A percentile compares a stretch with the other conserved stretches of the same genome.
Evolutionary conservation across 352 stramenopile species (phyloP).

Genomic region (Globisporangium ultimum): DNA sequence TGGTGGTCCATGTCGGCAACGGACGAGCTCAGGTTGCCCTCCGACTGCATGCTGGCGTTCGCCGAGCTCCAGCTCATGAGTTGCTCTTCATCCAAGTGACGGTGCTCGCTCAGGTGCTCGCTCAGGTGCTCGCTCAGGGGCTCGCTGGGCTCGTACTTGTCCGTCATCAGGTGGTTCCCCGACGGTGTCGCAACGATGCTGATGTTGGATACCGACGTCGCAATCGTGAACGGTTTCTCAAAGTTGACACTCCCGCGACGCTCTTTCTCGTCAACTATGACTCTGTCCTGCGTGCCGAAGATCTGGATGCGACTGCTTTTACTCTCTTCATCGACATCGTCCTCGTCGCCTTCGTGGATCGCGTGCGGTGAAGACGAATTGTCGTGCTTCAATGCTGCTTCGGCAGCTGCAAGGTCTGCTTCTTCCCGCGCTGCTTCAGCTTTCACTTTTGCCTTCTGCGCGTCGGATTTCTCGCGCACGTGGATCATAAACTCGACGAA

Average conservation of each 20-base stretch:
- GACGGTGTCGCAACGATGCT: constrained; percentile 15
- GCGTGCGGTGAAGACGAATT: background rate
- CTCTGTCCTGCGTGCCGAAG: constrained; percentile 1
- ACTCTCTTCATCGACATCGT: constrained; percentile 4
- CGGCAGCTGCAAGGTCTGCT: constrained; percentile 13
- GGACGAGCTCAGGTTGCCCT: constrained; percentile 11
- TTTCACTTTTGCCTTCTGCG: constrained; percentile 30
- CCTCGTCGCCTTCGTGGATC: constrained; percentile 5
- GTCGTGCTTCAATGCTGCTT: background rate
- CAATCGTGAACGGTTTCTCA: constrained; percentile 11
- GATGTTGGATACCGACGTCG: constrained; percentile 19
- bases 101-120: background rate
- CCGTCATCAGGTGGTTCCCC: background rate
- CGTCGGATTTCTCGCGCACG: constrained; percentile 62
- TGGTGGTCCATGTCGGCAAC: constrained; percentile 14
- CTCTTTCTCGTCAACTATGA: constrained; percentile 4
- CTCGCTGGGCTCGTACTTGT: background rate
- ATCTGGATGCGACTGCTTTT: constrained; percentile 12
- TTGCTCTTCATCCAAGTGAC: constrained; percentile 2
- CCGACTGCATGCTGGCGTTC: constrained; percentile 11
- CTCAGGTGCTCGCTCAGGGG: too few species aligned
- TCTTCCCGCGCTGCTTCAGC: constrained; percentile 12
- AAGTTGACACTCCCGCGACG: constrained; percentile 12
- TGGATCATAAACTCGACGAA: constrained; percentile 88
- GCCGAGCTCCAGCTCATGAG: constrained; percentile 10